Percentiles rank a stretch among this genome's conserved stretches.
These are phyloP conservation scores for Xylaria sp. DNA, from an alignment of 2,329 filamentous ascomycete genomes.

Conservation along the genomic window DNA sequence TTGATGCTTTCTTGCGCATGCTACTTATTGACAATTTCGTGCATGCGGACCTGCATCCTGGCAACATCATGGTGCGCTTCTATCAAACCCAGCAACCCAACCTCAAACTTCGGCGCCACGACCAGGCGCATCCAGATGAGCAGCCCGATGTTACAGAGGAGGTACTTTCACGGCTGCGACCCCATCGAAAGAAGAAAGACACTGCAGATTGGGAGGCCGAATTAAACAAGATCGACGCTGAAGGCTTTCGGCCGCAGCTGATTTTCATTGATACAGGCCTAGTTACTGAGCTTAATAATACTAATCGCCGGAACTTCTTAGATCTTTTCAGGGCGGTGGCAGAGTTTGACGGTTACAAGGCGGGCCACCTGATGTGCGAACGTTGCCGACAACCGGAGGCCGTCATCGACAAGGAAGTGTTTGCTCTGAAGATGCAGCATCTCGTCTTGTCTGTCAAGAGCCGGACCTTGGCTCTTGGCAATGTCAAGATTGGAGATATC, in stretches of 20 bases:
- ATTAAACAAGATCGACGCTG: slow-evolving; percentile 79
- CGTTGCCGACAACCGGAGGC: slow-evolving; percentile 91
- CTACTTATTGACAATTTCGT: slow-evolving; percentile 97
- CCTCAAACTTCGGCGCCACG: slow-evolving; percentile 61
- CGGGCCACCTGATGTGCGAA: slow-evolving; percentile 95
- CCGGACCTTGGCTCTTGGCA: slow-evolving; percentile 88
- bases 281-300: slow-evolving; percentile 90
- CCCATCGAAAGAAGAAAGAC: slow-evolving; percentile 72
- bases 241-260: slow-evolving; percentile 92
- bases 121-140: slow-evolving; percentile 47
- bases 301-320: slow-evolving; percentile 89
- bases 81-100: slow-evolving; percentile 83
- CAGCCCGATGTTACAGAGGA: slow-evolving; percentile 83
- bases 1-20: slow-evolving; percentile 97
- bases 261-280: slow-evolving; percentile 98
- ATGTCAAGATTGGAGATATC: slow-evolving; percentile 96
- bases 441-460: slow-evolving; percentile 91
- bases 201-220: slow-evolving; percentile 77
- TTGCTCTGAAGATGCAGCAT: slow-evolving; percentile 96
- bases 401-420: slow-evolving; percentile 89
- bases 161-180: slow-evolving; percentile 82
- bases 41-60: slow-evolving; percentile 94
- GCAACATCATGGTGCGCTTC: slow-evolving; percentile 99
- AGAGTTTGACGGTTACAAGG: slow-evolving; percentile 96
- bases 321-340: slow-evolving; percentile 96